Conservation (phyloP, 495 filamentous ascomycete genomes). For the Penicillium egyptiacum region DNA sequence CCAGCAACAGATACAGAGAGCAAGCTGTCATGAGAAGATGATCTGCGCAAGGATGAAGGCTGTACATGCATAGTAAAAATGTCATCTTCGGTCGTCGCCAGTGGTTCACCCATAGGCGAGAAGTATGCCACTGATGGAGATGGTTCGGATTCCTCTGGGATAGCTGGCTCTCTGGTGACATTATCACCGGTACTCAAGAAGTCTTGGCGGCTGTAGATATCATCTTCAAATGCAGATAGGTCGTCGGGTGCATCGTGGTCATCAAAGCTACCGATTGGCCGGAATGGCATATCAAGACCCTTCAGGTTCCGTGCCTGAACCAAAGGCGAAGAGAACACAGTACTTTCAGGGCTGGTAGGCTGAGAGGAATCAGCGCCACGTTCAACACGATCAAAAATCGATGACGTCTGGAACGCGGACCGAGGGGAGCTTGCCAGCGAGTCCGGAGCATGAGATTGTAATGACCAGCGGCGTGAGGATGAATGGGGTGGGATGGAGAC, state of each 20-base stretch:
- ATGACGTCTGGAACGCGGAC: conserved; percentile 69
- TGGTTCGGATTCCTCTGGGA: conserved; percentile 47
- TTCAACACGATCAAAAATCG: conserved; percentile 71
- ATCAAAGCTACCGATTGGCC: conserved; percentile 40
- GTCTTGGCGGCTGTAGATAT: conserved; percentile 22
- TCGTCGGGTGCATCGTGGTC: conserved; percentile 18
- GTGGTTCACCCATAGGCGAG: conserved; percentile 2
- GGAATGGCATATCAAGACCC: conserved; percentile 52
- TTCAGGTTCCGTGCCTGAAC: conserved; percentile 49
- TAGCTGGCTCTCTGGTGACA: conserved; percentile 30
- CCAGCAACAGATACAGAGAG: conserved; percentile 52
- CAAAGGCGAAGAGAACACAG: conserved; percentile 53
- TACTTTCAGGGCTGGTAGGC: conserved; percentile 73
- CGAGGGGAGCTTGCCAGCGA: conserved; percentile 81
- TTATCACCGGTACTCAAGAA: conserved; percentile 18
- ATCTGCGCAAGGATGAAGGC: conserved; percentile 36
- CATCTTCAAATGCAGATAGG: conserved; percentile 24
- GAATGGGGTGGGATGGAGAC: conserved; percentile 56
- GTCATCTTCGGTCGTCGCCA: conserved; percentile 10
- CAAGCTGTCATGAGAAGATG: conserved; percentile 52
- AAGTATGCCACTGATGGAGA: conserved; percentile 17
- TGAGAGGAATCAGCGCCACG: conserved; percentile 57
- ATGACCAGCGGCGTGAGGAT: conserved; percentile 60
- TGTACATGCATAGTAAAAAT: conserved; percentile 20
- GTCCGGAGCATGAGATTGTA: conserved; percentile 64